phyloP scores from a whole-genome alignment of 1,139 yeast species.

The Saccharomycopsis crataegensis region DNA sequence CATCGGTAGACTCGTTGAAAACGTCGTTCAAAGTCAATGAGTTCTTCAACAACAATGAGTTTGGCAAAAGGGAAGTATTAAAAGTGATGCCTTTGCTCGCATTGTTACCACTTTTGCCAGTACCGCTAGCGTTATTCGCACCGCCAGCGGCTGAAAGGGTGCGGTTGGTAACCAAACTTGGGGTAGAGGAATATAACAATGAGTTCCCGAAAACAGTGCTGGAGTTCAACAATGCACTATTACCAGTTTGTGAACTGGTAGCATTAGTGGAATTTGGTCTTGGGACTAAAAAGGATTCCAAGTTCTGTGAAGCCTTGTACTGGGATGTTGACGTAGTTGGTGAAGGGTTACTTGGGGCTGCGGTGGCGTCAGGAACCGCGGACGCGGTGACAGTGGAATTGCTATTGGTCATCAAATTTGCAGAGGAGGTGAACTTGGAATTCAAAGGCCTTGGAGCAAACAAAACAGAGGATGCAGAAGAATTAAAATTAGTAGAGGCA shows the following conservation, averaged over 20 bases:
- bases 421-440: background rate
- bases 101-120: too few relatives aligned
- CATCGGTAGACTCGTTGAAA: background rate
- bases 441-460: conserved; percentile 13
- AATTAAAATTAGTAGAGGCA: background rate
- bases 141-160: background rate
- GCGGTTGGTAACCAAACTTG: background rate
- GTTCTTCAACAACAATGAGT: background rate
- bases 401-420: background rate
- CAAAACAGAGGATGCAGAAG: background rate
- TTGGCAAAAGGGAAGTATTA: too few relatives aligned
- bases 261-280: background rate
- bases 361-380: background rate
- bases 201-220: background rate
- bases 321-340: background rate
- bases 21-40: background rate
- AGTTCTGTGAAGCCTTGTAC: background rate
- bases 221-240: background rate
- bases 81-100: too few relatives aligned
- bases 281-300: background rate
- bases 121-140: too few relatives aligned
- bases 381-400: background rate
- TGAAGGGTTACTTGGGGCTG: background rate
- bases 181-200: background rate
- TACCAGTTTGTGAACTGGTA: background rate